Percentiles rank a stretch among this genome's conserved stretches.
These are phyloP conservation scores for Phytophthora sojae DNA, from an alignment of 352 stramenopile species.

Conservation along the genomic window DNA sequence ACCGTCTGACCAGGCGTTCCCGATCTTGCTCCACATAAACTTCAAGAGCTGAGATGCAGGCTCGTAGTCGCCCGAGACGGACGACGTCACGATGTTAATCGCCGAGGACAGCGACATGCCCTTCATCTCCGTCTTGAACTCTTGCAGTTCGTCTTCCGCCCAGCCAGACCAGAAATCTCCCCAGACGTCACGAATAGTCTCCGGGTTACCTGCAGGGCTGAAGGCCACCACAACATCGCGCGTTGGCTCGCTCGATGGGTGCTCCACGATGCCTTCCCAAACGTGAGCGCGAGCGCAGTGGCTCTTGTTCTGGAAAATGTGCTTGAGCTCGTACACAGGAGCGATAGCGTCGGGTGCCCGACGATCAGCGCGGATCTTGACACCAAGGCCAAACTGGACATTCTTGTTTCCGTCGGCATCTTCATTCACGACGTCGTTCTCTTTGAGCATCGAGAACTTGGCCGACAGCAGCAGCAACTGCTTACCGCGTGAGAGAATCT, in stretches of 20 bases:
- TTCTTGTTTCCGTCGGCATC: constrained; percentile 90
- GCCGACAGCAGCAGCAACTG: constrained; percentile 80
- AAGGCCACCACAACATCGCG: constrained; percentile 83
- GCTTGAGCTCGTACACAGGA: constrained; percentile 84
- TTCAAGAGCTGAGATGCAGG: constrained; percentile 75
- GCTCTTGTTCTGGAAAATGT: constrained; percentile 89
- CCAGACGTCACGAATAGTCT: constrained; percentile 87
- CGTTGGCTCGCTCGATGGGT: constrained; percentile 42
- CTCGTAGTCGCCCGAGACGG: constrained; percentile 83
- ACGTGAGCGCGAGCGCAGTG: constrained; percentile 80
- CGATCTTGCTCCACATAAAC: constrained; percentile 88
- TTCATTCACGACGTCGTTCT: constrained; percentile 87
- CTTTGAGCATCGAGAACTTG: constrained; percentile 91
- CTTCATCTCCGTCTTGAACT: constrained; percentile 86
- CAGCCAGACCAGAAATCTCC: constrained; percentile 89
- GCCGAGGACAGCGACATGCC: constrained; percentile 76
- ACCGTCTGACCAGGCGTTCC: constrained; percentile 81
- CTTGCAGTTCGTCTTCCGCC: constrained; percentile 82
- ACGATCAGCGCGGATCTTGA: constrained; percentile 79
- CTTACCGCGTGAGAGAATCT: constrained; percentile 85
- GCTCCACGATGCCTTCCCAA: constrained; percentile 73
- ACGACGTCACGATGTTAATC: constrained; percentile 81
- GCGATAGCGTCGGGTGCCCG: constrained; percentile 48
- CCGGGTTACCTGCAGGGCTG: constrained; percentile 76
- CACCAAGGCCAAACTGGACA: constrained; percentile 79